These are phyloP conservation scores for Phytopythium kandeliae DNA, from an alignment of 352 stramenopile species.

Conservation along the genomic window DNA sequence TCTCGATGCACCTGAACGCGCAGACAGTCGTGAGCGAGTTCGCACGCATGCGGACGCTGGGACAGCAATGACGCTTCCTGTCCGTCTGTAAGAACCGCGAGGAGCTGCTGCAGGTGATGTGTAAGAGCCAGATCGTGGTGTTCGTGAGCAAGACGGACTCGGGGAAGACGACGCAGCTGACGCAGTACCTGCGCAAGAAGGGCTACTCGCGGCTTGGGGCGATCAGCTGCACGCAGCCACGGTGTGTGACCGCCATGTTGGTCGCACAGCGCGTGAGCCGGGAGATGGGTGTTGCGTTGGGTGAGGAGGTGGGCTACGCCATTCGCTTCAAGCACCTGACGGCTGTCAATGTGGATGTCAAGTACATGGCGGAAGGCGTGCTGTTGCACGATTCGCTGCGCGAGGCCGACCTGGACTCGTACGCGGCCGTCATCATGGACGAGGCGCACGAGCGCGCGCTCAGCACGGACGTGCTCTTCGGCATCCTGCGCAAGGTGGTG, in stretches of 20 bases:
- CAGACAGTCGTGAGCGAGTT: conserved; percentile 92
- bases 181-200: conserved; percentile 98
- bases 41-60: conserved; percentile 92
- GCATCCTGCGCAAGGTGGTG: conserved; percentile 91
- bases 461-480: conserved; percentile 96
- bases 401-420: conserved; percentile 69
- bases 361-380: conserved; percentile 99
- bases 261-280: conserved; percentile 97
- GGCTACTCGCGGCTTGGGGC: conserved; percentile 49
- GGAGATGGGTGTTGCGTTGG: conserved; percentile 72
- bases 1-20: conserved; percentile 93
- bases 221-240: conserved; percentile 97
- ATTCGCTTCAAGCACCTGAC: conserved; percentile 97
- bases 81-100: conserved; percentile 91
- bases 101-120: conserved; percentile 98
- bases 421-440: conserved; percentile 88
- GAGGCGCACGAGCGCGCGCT: conserved; percentile 97
- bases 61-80: conserved; percentile 95
- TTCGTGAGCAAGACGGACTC: conserved; percentile 97
- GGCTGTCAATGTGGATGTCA: conserved; percentile 90
- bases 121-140: conserved; percentile 94
- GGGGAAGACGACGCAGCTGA: conserved; percentile 98
- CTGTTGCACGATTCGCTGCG: conserved; percentile 96
- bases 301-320: conserved; percentile 93
- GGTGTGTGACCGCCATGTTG: conserved; percentile 97